Base-by-base conservation (phyloP, 768 basidiomycete genomes). In the Pluteus cervinus region DNA sequence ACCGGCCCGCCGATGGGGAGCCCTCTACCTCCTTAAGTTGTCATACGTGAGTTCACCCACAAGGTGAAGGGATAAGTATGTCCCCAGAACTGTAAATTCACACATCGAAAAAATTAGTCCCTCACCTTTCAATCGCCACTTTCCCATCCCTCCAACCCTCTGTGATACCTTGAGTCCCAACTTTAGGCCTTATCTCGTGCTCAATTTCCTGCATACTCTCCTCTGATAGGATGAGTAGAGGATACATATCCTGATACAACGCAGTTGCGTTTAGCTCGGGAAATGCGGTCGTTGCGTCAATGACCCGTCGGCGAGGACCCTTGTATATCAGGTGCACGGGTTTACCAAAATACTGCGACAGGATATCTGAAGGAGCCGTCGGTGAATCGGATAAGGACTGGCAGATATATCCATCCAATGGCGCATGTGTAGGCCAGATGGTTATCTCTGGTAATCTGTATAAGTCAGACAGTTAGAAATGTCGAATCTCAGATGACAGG, bases 171-270 rank as follows among this genome's bases (percentile, higher is more conserved):
- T 68, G 73, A 40, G 48, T 58, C 32, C 72, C 74, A 25, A 72
- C 66, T 53, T 69, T 63, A 31, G 49, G 50, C 45, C 65, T 62
- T 34, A 76, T 55, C 31, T 69, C 67, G 37, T 62, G 56, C 46
- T 78, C 68, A 23, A 86, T 54, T 24, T 66, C 66, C 20, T 39
- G 52, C 46, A 80, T 65, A 49, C 77, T 81, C 58, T 88, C 79
- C 53, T 81, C 73, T 16, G 79, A 81, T 18, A 82, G 60, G 5
- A 88, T 49, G 23, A 85, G 57, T 33, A 89, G 48, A 1, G 86
- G 85, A 51, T 75, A 88, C 38, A 74, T 77, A 44, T 87, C 86
- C 55, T 86, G 81, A 53, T 71, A 85, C 41, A 70, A 61, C 4
- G 73, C 61, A 10, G 67, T 71, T 3, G 73, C 75, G 20, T 71